Conservation (phyloP, 805 yeast species). For the Trichomonascus vanleenenianus region DNA sequence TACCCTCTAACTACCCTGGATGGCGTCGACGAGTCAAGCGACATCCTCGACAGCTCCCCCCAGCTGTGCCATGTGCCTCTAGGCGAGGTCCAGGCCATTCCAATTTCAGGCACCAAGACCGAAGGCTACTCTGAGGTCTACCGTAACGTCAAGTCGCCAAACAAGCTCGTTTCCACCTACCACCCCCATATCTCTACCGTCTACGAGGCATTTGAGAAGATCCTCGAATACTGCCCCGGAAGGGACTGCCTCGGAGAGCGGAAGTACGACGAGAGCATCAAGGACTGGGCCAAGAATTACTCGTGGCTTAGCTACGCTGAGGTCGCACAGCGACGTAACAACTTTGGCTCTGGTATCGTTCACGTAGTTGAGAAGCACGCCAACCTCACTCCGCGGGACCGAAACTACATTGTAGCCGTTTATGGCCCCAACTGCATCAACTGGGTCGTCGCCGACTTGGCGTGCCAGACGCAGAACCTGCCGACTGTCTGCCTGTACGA, state of each 20-base stretch:
- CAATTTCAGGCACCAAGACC: conserved; percentile 34
- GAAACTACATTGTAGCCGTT: conserved; percentile 18
- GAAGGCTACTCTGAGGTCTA: conserved; percentile 46
- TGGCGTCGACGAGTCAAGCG: conserved; percentile 4
- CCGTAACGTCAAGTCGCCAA: conserved; percentile 36
- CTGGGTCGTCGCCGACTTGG: conserved; percentile 66
- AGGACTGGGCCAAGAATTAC: conserved; percentile 36
- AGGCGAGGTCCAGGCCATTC: conserved; percentile 30
- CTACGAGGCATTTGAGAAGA: conserved; percentile 29
- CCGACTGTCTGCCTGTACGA: conserved; percentile 51
- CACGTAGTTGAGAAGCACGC: conserved; percentile 31
- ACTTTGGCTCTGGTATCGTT: conserved; percentile 50
- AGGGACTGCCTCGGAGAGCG: conserved; percentile 35
- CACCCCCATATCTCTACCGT: conserved; percentile 35
- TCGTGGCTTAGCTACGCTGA: conserved; percentile 37
- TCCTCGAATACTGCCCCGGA: conserved; percentile 24
- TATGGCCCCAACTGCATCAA: conserved; percentile 32
- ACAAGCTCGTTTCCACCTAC: conserved; percentile 23
- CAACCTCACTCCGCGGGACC: conserved; percentile 13
- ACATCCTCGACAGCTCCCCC: background rate
- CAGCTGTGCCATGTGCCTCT: background rate
- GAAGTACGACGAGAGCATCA: conserved; percentile 29
- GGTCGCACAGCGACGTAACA: conserved; percentile 36
- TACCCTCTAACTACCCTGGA: conserved; percentile 7
- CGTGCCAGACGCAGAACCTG: conserved; percentile 51